These are phyloP conservation scores for Candolleomyces efflorescens DNA, from an alignment of 768 basidiomycete genomes.

Conservation along the genomic window DNA sequence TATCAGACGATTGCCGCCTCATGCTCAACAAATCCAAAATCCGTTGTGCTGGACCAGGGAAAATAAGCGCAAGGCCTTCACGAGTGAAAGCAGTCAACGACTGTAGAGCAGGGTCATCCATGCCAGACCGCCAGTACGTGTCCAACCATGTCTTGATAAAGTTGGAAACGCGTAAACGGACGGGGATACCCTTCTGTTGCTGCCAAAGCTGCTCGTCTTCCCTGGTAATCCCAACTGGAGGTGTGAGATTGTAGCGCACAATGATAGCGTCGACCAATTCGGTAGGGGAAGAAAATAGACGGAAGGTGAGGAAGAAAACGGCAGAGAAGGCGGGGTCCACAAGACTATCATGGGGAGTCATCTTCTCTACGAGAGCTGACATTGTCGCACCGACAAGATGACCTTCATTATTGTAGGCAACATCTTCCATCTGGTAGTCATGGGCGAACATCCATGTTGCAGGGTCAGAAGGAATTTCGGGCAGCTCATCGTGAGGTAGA, in stretches of 20 bases:
- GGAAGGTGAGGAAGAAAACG: slow-evolving; percentile 95
- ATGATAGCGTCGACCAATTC: slow-evolving; percentile 78
- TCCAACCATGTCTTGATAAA: slow-evolving; percentile 96
- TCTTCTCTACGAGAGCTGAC: slow-evolving; percentile 88
- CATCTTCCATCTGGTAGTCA: slow-evolving; percentile 81
- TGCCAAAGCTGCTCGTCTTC: slow-evolving; percentile 75
- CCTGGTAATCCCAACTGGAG: slow-evolving; percentile 51
- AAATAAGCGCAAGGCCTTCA: slow-evolving; percentile 57
- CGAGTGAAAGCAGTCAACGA: slow-evolving; percentile 56
- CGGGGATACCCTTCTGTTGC: slow-evolving; percentile 82
- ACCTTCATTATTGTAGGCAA: slow-evolving; percentile 88
- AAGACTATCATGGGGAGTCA: slow-evolving; percentile 92
- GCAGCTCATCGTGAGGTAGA: slow-evolving; percentile 47
- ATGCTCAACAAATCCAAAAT: slow-evolving; percentile 64
- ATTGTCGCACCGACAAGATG: slow-evolving; percentile 89
- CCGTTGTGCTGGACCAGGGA: slow-evolving; percentile 66
- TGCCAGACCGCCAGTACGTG: slow-evolving; percentile 75
- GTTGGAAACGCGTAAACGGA: slow-evolving; percentile 87
- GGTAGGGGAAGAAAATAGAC: slow-evolving; percentile 77
- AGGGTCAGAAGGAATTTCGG: slow-evolving; percentile 46
- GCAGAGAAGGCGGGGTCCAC: slow-evolving; percentile 84
- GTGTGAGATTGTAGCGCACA: slow-evolving; percentile 75
- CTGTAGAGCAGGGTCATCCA: slow-evolving; percentile 64
- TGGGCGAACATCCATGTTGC: slow-evolving; percentile 57
- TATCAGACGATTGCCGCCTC: slow-evolving; percentile 46